These are phyloP conservation scores for Sugiyamaella qingdaonensis DNA, from an alignment of 805 yeast species.

Conservation along the genomic window DNA sequence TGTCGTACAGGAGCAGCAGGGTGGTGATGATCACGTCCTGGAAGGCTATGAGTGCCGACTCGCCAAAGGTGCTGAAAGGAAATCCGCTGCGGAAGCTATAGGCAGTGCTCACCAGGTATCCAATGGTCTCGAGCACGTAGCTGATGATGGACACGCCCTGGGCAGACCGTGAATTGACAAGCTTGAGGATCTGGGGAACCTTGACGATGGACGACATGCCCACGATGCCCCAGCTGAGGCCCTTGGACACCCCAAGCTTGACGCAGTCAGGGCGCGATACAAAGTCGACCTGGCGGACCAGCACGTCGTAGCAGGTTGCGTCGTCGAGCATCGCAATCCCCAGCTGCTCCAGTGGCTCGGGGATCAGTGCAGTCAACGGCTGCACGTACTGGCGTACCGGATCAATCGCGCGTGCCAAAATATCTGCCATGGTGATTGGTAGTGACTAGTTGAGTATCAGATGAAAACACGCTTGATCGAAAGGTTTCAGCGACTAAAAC, in stretches of 20 bases:
- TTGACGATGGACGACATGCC: conserved; percentile 37
- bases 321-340: conserved; percentile 23
- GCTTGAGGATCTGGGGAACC: conserved; percentile 39
- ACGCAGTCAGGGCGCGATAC: conserved; percentile 26
- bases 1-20: conserved; percentile 29
- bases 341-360: conserved; percentile 24
- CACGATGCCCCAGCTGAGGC: conserved; percentile 37
- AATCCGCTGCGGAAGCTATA: conserved; percentile 36
- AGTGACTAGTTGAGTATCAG: neutral
- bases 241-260: conserved; percentile 31
- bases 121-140: conserved; percentile 34
- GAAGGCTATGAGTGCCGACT: conserved; percentile 33
- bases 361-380: conserved; percentile 18
- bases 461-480: neutral
- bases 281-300: conserved; percentile 25
- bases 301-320: conserved; percentile 21
- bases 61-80: conserved; percentile 40
- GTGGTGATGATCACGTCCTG: conserved; percentile 35
- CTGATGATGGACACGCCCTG: conserved; percentile 35
- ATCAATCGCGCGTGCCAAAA: conserved; percentile 9
- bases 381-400: conserved; percentile 18
- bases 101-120: conserved; percentile 34
- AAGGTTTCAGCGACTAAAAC: neutral
- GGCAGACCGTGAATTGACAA: conserved; percentile 33
- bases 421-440: neutral